Evolutionary conservation across 208 protist genomes (phyloP).

Genomic region (Giardia muris): DNA sequence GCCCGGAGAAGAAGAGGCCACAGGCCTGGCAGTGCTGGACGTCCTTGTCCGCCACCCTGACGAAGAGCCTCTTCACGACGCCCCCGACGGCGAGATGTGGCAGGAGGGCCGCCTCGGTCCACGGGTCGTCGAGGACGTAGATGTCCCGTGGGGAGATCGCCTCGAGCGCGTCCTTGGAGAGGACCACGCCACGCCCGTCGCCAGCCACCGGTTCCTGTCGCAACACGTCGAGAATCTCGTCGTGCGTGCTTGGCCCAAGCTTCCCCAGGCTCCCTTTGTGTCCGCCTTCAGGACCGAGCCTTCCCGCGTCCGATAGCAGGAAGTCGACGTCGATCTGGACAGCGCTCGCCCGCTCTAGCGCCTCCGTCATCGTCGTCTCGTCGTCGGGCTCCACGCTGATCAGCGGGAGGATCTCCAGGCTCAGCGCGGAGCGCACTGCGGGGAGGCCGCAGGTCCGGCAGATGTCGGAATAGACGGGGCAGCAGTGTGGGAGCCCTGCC

Average conservation of each 20-base stretch:
- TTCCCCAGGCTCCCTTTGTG: too few relatives aligned
- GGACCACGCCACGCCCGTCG: background rate
- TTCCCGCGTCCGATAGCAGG: background rate
- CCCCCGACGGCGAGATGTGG: background rate
- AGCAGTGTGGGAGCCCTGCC: background rate
- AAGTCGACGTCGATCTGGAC: background rate
- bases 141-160: background rate
- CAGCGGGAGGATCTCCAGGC: background rate
- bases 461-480: background rate
- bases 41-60: background rate
- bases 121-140: constrained; percentile 4
- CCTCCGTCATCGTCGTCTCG: background rate
- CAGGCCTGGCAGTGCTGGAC: constrained; percentile 5
- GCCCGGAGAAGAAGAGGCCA: background rate
- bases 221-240: background rate
- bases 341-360: background rate
- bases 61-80: background rate
- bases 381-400: background rate
- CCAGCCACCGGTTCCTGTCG: background rate
- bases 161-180: background rate
- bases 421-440: background rate
- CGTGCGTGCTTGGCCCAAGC: background rate
- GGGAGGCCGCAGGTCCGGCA: background rate
- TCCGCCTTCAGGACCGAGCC: too few relatives aligned
- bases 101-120: background rate